These are phyloP conservation scores for Populus hybrid DNA, from an alignment of 441 rosid species.

Conservation along the genomic window DNA sequence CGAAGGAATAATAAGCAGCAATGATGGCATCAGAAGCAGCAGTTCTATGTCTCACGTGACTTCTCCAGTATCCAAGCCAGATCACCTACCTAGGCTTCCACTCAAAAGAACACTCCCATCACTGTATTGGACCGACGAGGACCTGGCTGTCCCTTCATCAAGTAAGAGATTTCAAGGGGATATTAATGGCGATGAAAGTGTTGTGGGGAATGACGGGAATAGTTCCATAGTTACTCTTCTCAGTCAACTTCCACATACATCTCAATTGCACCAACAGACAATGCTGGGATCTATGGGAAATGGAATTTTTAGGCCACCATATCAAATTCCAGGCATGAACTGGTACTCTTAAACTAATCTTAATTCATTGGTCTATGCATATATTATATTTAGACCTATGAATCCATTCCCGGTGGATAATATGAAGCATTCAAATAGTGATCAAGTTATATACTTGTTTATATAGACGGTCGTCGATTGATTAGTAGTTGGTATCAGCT, in stretches of 20 bases:
- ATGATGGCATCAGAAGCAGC: slow-evolving; percentile 8
- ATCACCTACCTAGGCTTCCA: slow-evolving; percentile 29
- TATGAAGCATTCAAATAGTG: slow-evolving; percentile 6
- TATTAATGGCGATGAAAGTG: slow-evolving; percentile 23
- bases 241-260: slow-evolving; percentile 42
- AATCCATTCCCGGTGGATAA: slow-evolving; percentile 3
- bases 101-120: slow-evolving; percentile 28
- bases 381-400: not conserved
- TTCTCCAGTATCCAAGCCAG: slow-evolving; percentile 29
- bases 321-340: slow-evolving; percentile 59
- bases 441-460: not conserved
- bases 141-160: slow-evolving; percentile 30
- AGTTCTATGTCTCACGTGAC: slow-evolving; percentile 21
- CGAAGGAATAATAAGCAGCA: slow-evolving; percentile 42
- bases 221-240: slow-evolving; percentile 39
- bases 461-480: not conserved
- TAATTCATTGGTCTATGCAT: slow-evolving; percentile 1
- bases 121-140: slow-evolving; percentile 38
- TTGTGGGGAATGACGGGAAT: slow-evolving; percentile 30
- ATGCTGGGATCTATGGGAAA: slow-evolving; percentile 41
- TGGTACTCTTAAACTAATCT: slow-evolving; percentile 49
- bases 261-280: slow-evolving; percentile 55
- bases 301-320: slow-evolving; percentile 50
- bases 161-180: slow-evolving; percentile 40
- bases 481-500: slow-evolving; percentile 3